Evolutionary conservation across 169 alveolate species (phyloP), one percentile per base, ranked within the genome.

Genomic region (Eimeria falciformis): DNA sequence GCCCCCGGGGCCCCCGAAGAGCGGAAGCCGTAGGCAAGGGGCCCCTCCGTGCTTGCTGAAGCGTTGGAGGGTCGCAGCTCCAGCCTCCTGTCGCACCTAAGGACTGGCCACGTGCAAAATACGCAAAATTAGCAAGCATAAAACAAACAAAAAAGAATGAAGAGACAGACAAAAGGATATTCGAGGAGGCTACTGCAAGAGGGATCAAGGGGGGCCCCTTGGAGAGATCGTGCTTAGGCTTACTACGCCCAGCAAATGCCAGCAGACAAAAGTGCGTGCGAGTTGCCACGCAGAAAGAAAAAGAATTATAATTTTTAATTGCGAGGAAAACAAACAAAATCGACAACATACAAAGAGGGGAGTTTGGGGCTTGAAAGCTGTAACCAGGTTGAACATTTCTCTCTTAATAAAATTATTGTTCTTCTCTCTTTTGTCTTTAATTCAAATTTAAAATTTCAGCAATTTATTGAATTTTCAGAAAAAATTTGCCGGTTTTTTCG

Each of bases 1-100:
- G 85, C 85, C 85, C 66, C 85, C 2, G 85, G 65, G 85, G 66
- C 55, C 85, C 85, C 85, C 50, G 21, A 43, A 33, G 81, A 33
- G 7, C n/a, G 2, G 21, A n/a, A n/a, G n/a, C n/a, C 62, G 62
- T 11, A 50, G 62, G 14, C 62, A 50, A n/a, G n/a, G n/a, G n/a
- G n/a, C n/a, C n/a, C n/a, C n/a, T n/a, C n/a, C n/a, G 14, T 50
- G 7, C 14, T 50, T 7, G 62, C n/a, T 50, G 62, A 7, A 50
- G 62, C 14, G 62, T 14, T 7, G 14, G 62, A 14, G n/a, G 62
- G 62, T 50, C 62, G 14, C 14, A 14, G 62, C 62, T 14, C 14
- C n/a, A 14, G 62, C 14, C 62, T 14, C 62, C 62, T 50, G 7
- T 50, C 62, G 62, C 14, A 11, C 62, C 14, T 14, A 50, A 50